Base-by-base conservation (phyloP, 306 rosid genomes). In the Pyrus pyrifolia region DNA sequence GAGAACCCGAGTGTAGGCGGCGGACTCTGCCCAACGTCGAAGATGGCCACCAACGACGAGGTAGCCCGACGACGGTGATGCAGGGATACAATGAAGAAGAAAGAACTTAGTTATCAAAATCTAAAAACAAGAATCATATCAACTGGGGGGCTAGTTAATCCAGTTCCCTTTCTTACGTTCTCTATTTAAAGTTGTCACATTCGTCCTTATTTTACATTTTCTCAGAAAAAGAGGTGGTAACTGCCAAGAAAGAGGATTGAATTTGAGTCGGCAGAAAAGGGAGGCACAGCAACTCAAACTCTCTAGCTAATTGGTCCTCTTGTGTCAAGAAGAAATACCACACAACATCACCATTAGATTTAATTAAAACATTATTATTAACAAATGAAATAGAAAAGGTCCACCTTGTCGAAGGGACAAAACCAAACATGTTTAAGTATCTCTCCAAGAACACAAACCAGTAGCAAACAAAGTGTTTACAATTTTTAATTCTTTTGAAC, bases 381-480 rank as follows among this genome's bases (percentile, higher is more conserved):
- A n/a, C 29, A 3, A 42, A 3, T 18, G 49, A 7, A 22, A 14
- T 17, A 27, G 19, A 63, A 57, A 31, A 25, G 27, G 21, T 13
- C 33, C n/a, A 57, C 73, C 12, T 21, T 29, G 40, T 44, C 35
- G 21, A 0, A 0, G 22, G 12, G 77, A 40, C 82, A 72, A 64
- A 66, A 29, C 51, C 46, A 73, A 18, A 73, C 42, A 60, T 67
- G 10, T 45, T 40, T 62, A 15, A 15, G 68, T 23, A 22, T 29
- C 69, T 61, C 51, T 73, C 45, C 21, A 71, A 62, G 23, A 52
- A 40, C 75, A 42, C 21, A 57, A 81, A 59, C 61, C 81, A 73
- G 82, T 58, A 71, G 75, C 82, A 59, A 79, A 63, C 68, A 17
- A 68, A 79, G 80, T 70, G 76, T 67, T 33, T 6, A 57, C 51